phyloP scores from a whole-genome alignment of 1,139 yeast species.

The Saccharomyces pastorianus region DNA sequence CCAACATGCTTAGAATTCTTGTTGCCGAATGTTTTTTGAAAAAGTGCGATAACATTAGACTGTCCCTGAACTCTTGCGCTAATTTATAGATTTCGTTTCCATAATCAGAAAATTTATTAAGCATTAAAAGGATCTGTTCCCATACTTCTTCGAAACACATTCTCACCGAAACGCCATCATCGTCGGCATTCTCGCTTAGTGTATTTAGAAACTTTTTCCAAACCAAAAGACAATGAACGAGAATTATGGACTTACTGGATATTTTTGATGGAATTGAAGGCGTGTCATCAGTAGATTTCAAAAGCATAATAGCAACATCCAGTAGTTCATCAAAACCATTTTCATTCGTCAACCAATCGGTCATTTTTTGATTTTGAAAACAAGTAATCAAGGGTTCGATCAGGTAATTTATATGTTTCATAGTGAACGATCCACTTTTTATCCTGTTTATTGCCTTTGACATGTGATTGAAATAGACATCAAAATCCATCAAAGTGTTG shows the following conservation, averaged over 20 bases:
- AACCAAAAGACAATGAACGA: slow-evolving; percentile 19
- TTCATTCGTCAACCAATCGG: slow-evolving; percentile 18
- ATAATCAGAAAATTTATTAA: slow-evolving; percentile 18
- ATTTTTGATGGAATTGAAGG: slow-evolving; percentile 21
- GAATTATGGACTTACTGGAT: slow-evolving; percentile 21
- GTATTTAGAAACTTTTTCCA: slow-evolving; percentile 7
- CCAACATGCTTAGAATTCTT: slow-evolving; percentile 14
- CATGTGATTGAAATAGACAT: slow-evolving; percentile 12
- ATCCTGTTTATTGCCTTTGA: slow-evolving; percentile 18
- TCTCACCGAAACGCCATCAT: slow-evolving; percentile 7
- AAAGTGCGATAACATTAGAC: slow-evolving; percentile 11
- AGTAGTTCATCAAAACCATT: slow-evolving; percentile 20
- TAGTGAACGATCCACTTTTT: slow-evolving; percentile 23
- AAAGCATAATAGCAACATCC: slow-evolving; percentile 14
- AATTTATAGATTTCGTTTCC: slow-evolving; percentile 21
- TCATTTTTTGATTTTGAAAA: slow-evolving; percentile 8
- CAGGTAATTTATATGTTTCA: slow-evolving; percentile 22
- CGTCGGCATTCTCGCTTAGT: slow-evolving; percentile 4
- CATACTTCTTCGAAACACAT: slow-evolving; percentile 14
- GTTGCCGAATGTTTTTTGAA: slow-evolving; percentile 16
- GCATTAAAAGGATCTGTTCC: slow-evolving; percentile 14
- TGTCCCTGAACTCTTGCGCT: slow-evolving; percentile 20
- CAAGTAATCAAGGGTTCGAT: slow-evolving; percentile 17
- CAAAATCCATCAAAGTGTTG: slow-evolving; percentile 1
- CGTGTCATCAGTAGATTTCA: slow-evolving; percentile 23